These are phyloP conservation scores for Termitomyces sp. DNA, from an alignment of 768 basidiomycete species.

Conservation along the genomic window DNA sequence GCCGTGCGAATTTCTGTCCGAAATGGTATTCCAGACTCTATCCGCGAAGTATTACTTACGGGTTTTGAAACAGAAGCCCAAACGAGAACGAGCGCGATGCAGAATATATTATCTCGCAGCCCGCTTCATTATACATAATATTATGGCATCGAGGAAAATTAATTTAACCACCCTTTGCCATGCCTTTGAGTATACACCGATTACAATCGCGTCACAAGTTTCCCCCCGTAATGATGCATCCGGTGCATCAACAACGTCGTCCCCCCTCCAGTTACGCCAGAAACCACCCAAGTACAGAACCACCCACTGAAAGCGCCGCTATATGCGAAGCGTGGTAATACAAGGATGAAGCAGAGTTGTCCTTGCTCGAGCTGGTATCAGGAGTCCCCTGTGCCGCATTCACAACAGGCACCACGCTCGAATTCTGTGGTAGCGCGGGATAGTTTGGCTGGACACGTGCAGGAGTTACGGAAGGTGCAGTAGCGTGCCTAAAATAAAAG, in stretches of 20 bases:
- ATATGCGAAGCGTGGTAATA: not conserved
- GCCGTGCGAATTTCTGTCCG: not conserved
- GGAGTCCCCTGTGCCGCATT: not conserved
- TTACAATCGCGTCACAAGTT: not conserved
- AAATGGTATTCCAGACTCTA: no score
- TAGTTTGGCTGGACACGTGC: constrained; percentile 5
- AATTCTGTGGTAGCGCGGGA: not conserved
- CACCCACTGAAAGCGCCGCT: not conserved
- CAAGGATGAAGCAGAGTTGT: not conserved
- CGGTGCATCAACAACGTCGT: not conserved
- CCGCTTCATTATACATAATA: not conserved
- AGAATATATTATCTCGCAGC: not conserved
- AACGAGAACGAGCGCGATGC: not conserved
- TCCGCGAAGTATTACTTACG: not conserved
- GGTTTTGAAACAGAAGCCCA: not conserved
- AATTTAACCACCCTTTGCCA: not conserved
- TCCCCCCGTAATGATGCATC: not conserved
- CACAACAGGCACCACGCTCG: not conserved
- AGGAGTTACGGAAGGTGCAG: constrained; percentile 5
- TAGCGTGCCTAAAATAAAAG: constrained; percentile 8
- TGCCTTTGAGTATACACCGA: no score
- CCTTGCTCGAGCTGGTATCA: not conserved
- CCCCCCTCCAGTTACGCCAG: not conserved
- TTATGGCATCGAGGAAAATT: not conserved
- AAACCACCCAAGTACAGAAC: constrained; percentile 2